Percentiles rank a stretch among this genome's conserved stretches.
Conservation (phyloP, 192 early-diverging fungal species). For the Spinellus fusiger region DNA sequence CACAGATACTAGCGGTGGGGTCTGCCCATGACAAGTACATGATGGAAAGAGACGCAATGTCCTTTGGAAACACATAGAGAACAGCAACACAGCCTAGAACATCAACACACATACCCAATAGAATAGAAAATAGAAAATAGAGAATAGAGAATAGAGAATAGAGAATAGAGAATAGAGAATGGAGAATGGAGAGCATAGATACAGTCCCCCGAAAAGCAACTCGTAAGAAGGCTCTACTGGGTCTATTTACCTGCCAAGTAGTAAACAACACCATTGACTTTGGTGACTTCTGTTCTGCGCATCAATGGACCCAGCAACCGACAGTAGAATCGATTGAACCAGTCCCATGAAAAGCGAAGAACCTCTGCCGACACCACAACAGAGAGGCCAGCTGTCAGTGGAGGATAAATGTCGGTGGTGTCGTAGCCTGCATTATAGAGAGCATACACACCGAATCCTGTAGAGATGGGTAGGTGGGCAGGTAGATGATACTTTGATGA, state of each 20-base stretch:
- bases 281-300: constrained; percentile 34
- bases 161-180: too few relatives aligned
- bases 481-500: not conserved
- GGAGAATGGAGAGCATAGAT: too few relatives aligned
- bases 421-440: constrained; percentile 18
- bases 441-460: constrained; percentile 36
- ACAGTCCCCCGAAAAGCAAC: not conserved
- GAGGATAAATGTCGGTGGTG: constrained; percentile 10
- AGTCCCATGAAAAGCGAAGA: constrained; percentile 30
- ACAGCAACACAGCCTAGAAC: constrained; percentile 26
- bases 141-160: too few relatives aligned
- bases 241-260: constrained; percentile 39
- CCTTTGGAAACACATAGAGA: constrained; percentile 25
- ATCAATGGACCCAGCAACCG: constrained; percentile 34
- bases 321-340: constrained; percentile 34
- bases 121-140: too few relatives aligned
- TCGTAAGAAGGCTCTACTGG: not conserved
- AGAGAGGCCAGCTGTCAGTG: constrained; percentile 11
- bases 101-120: not conserved
- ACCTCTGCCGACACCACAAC: constrained; percentile 27
- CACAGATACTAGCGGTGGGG: constrained; percentile 37
- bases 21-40: constrained; percentile 43
- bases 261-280: constrained; percentile 35
- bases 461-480: not conserved
- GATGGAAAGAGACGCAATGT: constrained; percentile 39